phyloP scores from a whole-genome alignment of 2,329 filamentous ascomycete genomes.

The Fusarium subtropicale region DNA sequence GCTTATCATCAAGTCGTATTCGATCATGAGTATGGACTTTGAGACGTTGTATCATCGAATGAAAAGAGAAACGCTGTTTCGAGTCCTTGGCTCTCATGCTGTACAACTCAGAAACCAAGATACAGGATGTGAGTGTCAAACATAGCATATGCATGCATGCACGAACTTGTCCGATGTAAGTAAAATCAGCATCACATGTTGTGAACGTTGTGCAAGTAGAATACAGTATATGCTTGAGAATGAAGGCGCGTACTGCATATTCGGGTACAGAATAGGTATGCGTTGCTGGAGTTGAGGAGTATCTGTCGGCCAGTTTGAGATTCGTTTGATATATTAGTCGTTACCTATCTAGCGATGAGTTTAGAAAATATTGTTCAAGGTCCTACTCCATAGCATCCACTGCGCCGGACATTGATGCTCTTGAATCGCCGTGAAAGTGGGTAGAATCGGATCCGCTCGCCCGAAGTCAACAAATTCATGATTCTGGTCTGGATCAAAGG shows the following conservation, averaged over 20 bases:
- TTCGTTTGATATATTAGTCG: neutral
- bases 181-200: neutral
- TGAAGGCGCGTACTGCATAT: neutral
- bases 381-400: conserved; percentile 17
- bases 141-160: neutral
- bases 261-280: neutral
- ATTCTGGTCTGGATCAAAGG: conserved; percentile 1
- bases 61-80: neutral
- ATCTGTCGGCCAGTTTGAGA: neutral
- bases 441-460: conserved; percentile 36
- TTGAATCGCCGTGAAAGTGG: conserved; percentile 27
- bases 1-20: neutral
- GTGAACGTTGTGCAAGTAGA: conserved; percentile 14
- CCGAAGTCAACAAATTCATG: conserved; percentile 17
- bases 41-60: neutral
- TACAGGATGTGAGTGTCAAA: conserved; percentile 6
- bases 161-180: conserved; percentile 8
- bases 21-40: neutral
- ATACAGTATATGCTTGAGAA: neutral
- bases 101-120: conserved; percentile 3
- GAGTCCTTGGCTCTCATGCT: conserved; percentile 1
- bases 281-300: neutral
- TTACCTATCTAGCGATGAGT: neutral
- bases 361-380: neutral
- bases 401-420: conserved; percentile 18